Evolutionary conservation across 2,329 filamentous ascomycete species (phyloP), one percentile per base, ranked within the genome.

Genomic region (Phialocephala subalpina): DNA sequence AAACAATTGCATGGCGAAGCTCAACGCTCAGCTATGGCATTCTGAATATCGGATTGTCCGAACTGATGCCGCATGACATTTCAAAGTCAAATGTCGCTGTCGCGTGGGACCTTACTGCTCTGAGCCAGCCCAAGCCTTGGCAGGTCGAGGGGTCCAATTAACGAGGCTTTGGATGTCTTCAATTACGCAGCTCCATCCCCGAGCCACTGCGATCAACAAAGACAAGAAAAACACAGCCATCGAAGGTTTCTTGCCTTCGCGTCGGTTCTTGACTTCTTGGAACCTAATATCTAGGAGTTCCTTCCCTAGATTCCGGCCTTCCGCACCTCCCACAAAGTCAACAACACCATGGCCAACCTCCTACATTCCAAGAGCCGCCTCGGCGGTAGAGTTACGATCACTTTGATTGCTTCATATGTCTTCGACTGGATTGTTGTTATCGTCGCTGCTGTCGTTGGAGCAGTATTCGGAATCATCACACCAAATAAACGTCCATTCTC

Each of bases 371-470:
- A 59, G n/a, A 67, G 63, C 61, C 63, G 60, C 40, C 49, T 40
- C 38, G 67, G 70, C 52, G 69, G 70, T 35, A 65, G 25, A 53
- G 49, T 53, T 3, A 53, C 25, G 7, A 53, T 53, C 18, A 47
- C 66, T 4, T 56, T 93, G 47, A 76, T 90, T 49, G 73, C 87
- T 11, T 91, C 90, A 3, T 94, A 94, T 76, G 79, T 90, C 57
- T 80, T 92, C 65, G 92, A 95, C 80, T 95, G 92, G 92, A 75
- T 91, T 56, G 82, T 92, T 65, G 85, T 92, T 65, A 78, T 90
- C 45, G 82, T 78, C 20, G 85, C 88, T 25, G 87, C 84, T 29
- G 83, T 82, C 16, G 80, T 91, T 42, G 89, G 89, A 63, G 85
- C 81, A 63, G 82, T 83, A 7, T 84, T 92, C 70, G 86, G 86